These are phyloP conservation scores for Phtheirospermum japonicum DNA, from an alignment of 257 asterid genomes.

Conservation along the genomic window DNA sequence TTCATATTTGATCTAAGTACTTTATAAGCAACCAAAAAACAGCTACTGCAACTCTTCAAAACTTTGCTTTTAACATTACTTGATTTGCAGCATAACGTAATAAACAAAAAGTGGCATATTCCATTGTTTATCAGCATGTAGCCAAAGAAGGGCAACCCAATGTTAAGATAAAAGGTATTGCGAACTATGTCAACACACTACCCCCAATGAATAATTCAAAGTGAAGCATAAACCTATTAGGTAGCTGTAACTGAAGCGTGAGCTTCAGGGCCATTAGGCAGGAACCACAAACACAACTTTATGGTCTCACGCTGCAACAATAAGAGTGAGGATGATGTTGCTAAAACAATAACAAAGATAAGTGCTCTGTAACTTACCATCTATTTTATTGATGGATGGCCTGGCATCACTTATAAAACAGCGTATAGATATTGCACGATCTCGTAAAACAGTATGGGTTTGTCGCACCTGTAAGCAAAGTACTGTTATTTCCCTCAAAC, in stretches of 20 bases:
- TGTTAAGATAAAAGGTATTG: conserved; percentile 1
- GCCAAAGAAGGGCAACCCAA: conserved; percentile 1
- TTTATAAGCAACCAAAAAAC: not conserved
- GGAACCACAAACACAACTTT: not conserved
- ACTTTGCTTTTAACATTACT: not conserved
- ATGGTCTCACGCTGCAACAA: conserved; percentile 2
- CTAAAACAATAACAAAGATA: conserved; percentile 19
- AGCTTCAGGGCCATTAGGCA: not conserved
- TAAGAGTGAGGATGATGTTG: conserved; percentile 9
- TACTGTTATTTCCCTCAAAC: conserved; percentile 7
- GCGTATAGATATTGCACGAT: conserved; percentile 43
- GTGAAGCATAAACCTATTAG: not conserved
- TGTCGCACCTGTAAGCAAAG: conserved; percentile 52
- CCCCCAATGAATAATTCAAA: not conserved
- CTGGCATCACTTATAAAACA: conserved; percentile 51
- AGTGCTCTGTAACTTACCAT: conserved; percentile 41
- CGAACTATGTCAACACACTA: conserved; percentile 10
- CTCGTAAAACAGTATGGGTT: conserved; percentile 48
- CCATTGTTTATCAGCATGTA: not conserved
- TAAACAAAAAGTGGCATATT: not conserved
- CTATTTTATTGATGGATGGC: conserved; percentile 44
- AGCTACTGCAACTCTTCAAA: conserved; percentile 2
- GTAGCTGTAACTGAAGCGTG: conserved; percentile 4
- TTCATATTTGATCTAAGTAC: not conserved
- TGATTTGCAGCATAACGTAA: not conserved